phyloP scores from a whole-genome alignment of 768 basidiomycete species.

The Mycena galopus region DNA sequence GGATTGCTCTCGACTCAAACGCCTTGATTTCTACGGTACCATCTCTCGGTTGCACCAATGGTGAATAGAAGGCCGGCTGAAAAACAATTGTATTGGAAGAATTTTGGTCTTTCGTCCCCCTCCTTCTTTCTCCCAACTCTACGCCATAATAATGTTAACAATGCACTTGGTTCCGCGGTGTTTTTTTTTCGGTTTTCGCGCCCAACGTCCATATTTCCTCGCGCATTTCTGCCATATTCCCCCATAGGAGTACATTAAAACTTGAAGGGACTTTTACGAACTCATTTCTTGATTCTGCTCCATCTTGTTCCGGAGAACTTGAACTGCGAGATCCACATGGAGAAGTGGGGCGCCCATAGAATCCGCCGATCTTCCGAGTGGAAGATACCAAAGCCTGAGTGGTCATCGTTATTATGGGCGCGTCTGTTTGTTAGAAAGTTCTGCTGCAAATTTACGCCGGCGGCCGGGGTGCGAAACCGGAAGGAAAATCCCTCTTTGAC shows the following conservation, averaged over 20 bases:
- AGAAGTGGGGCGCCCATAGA: background rate
- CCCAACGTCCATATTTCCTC: background rate
- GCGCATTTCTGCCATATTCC: background rate
- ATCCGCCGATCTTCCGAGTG: background rate
- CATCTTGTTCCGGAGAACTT: slow-evolving; percentile 9
- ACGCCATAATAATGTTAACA: background rate
- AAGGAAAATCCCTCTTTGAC: background rate
- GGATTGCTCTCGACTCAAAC: too few relatives aligned
- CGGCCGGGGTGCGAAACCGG: background rate
- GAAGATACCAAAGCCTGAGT: background rate
- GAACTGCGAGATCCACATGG: slow-evolving; percentile 9
- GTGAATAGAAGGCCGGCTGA: too few relatives aligned
- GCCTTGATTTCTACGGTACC: too few relatives aligned
- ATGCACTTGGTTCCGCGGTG: background rate
- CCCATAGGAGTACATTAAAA: background rate
- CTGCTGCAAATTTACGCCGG: background rate
- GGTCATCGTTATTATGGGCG: background rate
- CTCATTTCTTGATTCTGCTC: background rate
- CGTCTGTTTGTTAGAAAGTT: background rate
- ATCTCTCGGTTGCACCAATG: too few relatives aligned
- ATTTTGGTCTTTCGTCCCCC: background rate
- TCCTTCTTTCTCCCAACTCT: background rate
- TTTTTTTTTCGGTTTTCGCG: background rate
- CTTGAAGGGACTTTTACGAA: background rate
- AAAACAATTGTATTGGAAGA: background rate